A percentile compares a stretch with the other conserved stretches of the same genome.
Evolutionary conservation across 1,139 yeast genomes (phyloP).

Genomic region (Diutina mesorugosa): DNA sequence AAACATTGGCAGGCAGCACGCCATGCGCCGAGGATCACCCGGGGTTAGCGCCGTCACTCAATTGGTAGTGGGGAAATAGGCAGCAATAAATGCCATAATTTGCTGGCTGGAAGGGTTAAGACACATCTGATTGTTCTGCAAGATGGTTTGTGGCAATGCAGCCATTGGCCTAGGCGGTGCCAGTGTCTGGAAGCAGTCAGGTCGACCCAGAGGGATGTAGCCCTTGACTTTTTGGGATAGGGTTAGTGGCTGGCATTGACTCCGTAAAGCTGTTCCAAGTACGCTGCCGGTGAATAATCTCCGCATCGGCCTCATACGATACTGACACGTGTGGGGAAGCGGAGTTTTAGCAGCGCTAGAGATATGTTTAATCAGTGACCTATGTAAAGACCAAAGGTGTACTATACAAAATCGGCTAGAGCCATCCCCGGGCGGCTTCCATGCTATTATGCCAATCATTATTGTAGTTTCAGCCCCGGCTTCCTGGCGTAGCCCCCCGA

Average conservation of each 20-base stretch:
- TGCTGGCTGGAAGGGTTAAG: background rate
- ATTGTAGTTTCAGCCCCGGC: no score
- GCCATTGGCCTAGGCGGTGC: background rate
- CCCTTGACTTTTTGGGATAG: no score
- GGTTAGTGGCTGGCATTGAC: no score
- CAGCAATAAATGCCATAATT: no score
- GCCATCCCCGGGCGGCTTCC: background rate
- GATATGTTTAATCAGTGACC: background rate
- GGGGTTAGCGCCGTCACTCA: background rate
- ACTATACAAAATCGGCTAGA: background rate
- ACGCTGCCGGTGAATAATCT: no score
- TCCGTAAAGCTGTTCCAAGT: no score
- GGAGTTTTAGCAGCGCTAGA: background rate
- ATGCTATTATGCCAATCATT: background rate
- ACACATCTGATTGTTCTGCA: background rate
- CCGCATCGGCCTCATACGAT: no score
- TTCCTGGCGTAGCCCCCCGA: background rate
- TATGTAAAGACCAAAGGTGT: background rate
- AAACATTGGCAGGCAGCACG: background rate
- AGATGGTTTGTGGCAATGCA: background rate
- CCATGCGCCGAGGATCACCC: background rate
- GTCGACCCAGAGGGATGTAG: no score
- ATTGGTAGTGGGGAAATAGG: no score
- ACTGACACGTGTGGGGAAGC: no score
- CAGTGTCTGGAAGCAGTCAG: no score